phyloP scores from a whole-genome alignment of 2,329 filamentous ascomycete species.

The Penicillium sp. region DNA sequence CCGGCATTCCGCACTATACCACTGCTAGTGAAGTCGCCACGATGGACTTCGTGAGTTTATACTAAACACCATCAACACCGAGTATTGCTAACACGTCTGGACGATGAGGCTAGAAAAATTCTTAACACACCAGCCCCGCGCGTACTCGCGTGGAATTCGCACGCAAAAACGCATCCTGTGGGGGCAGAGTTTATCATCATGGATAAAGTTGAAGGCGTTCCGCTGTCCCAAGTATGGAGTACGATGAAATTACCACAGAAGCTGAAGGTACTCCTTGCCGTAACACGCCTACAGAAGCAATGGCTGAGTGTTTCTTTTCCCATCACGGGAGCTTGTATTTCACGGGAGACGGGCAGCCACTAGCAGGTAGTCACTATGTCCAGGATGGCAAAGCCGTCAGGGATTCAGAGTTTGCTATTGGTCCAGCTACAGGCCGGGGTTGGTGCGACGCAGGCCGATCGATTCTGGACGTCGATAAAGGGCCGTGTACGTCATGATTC shows the following conservation, averaged over 20 bases:
- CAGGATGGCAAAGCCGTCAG: constrained; percentile 21
- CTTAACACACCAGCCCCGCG: constrained; percentile 21
- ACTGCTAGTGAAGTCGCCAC: constrained; percentile 42
- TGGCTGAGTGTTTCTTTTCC: constrained; percentile 30
- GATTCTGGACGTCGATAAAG: constrained; percentile 23
- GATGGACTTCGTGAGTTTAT: constrained; percentile 22
- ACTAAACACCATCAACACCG: background rate
- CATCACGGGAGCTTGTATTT: constrained; percentile 33
- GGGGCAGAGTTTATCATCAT: constrained; percentile 25
- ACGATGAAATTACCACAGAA: constrained; percentile 24
- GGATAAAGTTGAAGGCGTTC: constrained; percentile 24
- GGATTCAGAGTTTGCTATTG: constrained; percentile 25
- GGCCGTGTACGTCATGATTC: constrained; percentile 27
- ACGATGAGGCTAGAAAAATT: constrained; percentile 22
- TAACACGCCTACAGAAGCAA: constrained; percentile 27
- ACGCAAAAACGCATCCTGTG: constrained; percentile 18
- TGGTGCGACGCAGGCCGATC: constrained; percentile 28
- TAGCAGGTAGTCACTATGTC: constrained; percentile 19
- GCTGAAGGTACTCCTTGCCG: constrained; percentile 26
- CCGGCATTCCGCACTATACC: constrained; percentile 28
- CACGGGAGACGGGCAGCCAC: constrained; percentile 20
- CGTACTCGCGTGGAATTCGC: constrained; percentile 23
- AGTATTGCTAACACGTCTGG: background rate
- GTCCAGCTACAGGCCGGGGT: constrained; percentile 27
- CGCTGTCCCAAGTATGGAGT: constrained; percentile 26